Evolutionary conservation across 2,329 filamentous ascomycete species (phyloP), one percentile per base, ranked within the genome.

Genomic region (Cytospora chrysosperma): DNA sequence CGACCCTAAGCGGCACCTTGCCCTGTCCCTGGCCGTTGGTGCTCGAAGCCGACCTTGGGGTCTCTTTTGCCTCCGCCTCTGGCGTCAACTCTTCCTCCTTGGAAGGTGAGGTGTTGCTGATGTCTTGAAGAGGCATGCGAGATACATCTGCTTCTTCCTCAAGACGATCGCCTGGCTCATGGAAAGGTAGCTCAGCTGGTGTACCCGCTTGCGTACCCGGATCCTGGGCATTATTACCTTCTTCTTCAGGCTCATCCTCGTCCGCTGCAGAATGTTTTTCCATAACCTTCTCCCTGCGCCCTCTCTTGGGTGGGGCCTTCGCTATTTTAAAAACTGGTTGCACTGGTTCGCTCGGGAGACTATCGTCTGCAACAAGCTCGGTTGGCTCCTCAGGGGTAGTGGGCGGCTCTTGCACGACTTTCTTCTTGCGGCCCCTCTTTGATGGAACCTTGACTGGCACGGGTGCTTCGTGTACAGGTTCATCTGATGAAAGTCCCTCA

Each of bases 1-100:
- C 82, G 60, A 85, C 81, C 19, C 82, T 76, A 66, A 80, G 82
- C 19, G 77, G 67, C 19, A 80, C 79, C 65, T 79, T 81, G 17
- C 69, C 67, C 7, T 62, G 67, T 12, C n/a, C 43, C 59, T 69
- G 69, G 17, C 64, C 62, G 50, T 65, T 58, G 58, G 59, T 50
- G 55, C 52, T 55, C 34, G 62, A 50, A 37, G 63, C 50, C 53
- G 34, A 19, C 59, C 55, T 26, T 28, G 63, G 47, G 8, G 43
- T 61, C 19, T 68, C 63, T 54, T 67, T 67, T 26, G 26, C 51
- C 13, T 64, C 59, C n/a, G 43, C 30, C 40, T 66, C 62, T 51
- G 54, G 51, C 49, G 64, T 69, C 30, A 17, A 56, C 62, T 67
- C 56, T 65, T 65, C 64, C 34, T 40, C 32, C 40, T 13, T 21